phyloP scores from a whole-genome alignment of 352 stramenopile species.

The Phytopythium helicoides region DNA sequence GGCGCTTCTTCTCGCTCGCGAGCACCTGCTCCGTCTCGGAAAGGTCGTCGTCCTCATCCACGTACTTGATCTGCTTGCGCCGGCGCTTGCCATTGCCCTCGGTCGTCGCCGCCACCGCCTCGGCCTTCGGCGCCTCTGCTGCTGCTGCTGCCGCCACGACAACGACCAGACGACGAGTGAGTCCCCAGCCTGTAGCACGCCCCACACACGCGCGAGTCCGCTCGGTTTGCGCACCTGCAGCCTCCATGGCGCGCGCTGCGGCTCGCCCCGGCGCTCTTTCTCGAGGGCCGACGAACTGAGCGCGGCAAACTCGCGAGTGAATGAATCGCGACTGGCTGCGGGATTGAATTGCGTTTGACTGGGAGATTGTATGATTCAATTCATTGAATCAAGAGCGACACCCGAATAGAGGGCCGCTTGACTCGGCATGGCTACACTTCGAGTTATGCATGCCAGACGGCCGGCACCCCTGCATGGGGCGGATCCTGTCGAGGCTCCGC shows the following conservation, averaged over 20 bases:
- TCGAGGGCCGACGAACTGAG: conserved; percentile 5
- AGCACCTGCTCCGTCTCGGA: conserved; percentile 66
- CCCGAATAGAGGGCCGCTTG: too few relatives aligned
- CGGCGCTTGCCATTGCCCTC: conserved; percentile 31
- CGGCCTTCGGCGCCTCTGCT: neutral
- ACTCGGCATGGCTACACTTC: too few relatives aligned
- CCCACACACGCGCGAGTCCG: too few relatives aligned
- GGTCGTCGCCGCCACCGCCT: neutral
- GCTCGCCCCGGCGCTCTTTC: neutral
- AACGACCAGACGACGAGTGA: too few relatives aligned
- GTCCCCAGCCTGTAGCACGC: too few relatives aligned
- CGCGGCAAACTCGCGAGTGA: neutral
- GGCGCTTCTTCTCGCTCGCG: conserved; percentile 60
- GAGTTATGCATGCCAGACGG: too few relatives aligned
- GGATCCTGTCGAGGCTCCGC: too few relatives aligned
- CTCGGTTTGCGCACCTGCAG: too few relatives aligned
- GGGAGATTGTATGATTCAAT: conserved; percentile 49
- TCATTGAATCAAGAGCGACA: conserved; percentile 70
- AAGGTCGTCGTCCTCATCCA: conserved; percentile 59
- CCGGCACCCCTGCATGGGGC: too few relatives aligned
- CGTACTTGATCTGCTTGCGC: conserved; percentile 71
- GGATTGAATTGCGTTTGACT: conserved; percentile 32
- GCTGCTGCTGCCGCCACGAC: too few relatives aligned
- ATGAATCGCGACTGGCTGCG: conserved; percentile 9
- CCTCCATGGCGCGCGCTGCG: neutral